phyloP scores from a whole-genome alignment of 2,329 filamentous ascomycete species.

The Cyanodermella asteris region DNA sequence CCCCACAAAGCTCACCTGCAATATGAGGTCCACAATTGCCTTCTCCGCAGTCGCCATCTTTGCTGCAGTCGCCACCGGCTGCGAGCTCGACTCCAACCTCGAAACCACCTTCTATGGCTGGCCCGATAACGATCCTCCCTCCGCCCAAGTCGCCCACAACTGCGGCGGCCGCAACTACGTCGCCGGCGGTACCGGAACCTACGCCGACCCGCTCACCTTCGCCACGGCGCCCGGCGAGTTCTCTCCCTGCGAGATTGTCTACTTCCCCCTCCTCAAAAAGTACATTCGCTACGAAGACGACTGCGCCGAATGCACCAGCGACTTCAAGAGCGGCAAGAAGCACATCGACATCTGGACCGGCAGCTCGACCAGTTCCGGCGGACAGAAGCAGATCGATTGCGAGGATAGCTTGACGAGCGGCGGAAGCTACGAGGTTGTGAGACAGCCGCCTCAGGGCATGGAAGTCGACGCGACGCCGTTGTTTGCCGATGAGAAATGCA shows the following conservation, averaged over 20 bases:
- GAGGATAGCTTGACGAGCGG: constrained; percentile 16
- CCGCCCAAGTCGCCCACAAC: constrained; percentile 15
- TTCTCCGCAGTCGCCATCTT: too few species aligned
- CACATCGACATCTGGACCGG: constrained; percentile 21
- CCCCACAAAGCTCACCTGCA: too few species aligned
- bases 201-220: constrained; percentile 6
- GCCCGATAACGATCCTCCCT: constrained; percentile 19
- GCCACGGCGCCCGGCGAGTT: constrained; percentile 20
- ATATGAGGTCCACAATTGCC: too few species aligned
- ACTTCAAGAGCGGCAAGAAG: constrained; percentile 10
- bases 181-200: constrained; percentile 14
- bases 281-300: constrained; percentile 19
- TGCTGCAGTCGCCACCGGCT: too few species aligned
- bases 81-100: too few species aligned
- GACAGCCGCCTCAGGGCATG: constrained; percentile 12
- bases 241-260: constrained; percentile 22
- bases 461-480: constrained; percentile 14
- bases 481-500: too few species aligned
- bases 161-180: constrained; percentile 17
- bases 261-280: constrained; percentile 22
- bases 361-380: constrained; percentile 12
- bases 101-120: constrained; percentile 20
- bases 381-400: constrained; percentile 15
- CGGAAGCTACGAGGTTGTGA: constrained; percentile 12
- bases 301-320: constrained; percentile 13